Percentiles rank a stretch among this genome's conserved stretches.
Conservation (phyloP, 2,329 filamentous ascomycete genomes). For the Geosmithia flava region DNA sequence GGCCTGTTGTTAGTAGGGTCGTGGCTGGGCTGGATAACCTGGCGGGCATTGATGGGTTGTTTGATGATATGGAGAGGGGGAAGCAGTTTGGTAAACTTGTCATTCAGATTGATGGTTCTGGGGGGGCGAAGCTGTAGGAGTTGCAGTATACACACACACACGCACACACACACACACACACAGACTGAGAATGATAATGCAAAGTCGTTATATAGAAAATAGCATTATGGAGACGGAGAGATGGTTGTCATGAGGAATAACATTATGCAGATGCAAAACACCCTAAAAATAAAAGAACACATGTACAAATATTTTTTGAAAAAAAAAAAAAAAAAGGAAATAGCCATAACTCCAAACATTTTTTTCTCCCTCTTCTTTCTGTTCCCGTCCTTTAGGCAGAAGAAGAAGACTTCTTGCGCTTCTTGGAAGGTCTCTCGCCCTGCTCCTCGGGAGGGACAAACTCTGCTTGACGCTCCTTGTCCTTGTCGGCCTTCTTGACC, state of each 20-base stretch:
- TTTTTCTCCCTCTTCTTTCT: too few species aligned
- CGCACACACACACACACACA: too few species aligned
- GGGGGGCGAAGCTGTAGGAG: slow-evolving; percentile 4
- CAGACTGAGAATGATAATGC: too few species aligned
- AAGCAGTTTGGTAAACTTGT: slow-evolving; percentile 90
- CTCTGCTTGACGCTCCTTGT: slow-evolving; percentile 71
- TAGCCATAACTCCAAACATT: too few species aligned
- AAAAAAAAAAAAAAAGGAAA: not conserved
- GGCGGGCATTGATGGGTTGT: slow-evolving; percentile 67
- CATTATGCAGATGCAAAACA: not conserved
- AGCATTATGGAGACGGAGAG: too few species aligned
- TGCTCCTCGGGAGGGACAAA: slow-evolving; percentile 76
- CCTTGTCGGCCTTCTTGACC: slow-evolving; percentile 78
- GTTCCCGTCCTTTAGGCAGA: too few species aligned
- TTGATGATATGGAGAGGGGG: slow-evolving; percentile 77
- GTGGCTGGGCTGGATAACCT: slow-evolving; percentile 64
- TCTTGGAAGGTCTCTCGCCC: slow-evolving; percentile 47
- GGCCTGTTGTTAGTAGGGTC: slow-evolving; percentile 64
- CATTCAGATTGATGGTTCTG: slow-evolving; percentile 47
- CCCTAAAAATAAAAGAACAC: too few species aligned
- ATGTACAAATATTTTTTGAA: not conserved
- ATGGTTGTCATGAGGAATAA: not conserved
- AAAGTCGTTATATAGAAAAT: too few species aligned
- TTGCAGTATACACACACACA: not conserved
- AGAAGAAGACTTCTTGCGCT: slow-evolving; percentile 40